phyloP scores from a whole-genome alignment of 495 filamentous ascomycete species.

The Lasiosphaeriaceae sp. region DNA sequence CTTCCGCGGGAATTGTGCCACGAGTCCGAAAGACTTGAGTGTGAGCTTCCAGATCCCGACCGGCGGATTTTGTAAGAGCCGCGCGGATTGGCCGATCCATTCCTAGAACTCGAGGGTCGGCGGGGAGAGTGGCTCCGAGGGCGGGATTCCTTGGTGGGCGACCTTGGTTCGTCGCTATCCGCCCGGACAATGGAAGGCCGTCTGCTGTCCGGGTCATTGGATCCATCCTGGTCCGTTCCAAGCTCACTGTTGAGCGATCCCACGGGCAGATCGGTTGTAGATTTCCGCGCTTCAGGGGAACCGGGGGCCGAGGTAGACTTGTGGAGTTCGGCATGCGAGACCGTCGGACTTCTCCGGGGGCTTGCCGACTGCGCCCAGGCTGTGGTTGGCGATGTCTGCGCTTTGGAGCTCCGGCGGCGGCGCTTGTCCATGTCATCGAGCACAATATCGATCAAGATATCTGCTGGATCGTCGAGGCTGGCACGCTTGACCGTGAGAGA shows the following conservation, averaged over 20 bases:
- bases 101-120: slow-evolving; percentile 68
- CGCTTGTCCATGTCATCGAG: slow-evolving; percentile 93
- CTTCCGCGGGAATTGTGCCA: slow-evolving; percentile 61
- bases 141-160: slow-evolving; percentile 40
- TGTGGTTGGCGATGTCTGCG: slow-evolving; percentile 69
- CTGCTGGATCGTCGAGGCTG: slow-evolving; percentile 81
- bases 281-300: slow-evolving; percentile 56
- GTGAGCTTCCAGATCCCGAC: slow-evolving; percentile 87
- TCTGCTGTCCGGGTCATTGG: slow-evolving; percentile 27
- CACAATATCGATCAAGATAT: slow-evolving; percentile 87
- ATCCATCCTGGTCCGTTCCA: slow-evolving; percentile 32
- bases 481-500: slow-evolving; percentile 87
- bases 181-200: slow-evolving; percentile 37
- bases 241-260: slow-evolving; percentile 44
- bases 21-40: slow-evolving; percentile 74
- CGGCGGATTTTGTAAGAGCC: slow-evolving; percentile 69
- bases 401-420: slow-evolving; percentile 79
- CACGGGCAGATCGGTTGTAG: slow-evolving; percentile 40
- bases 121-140: slow-evolving; percentile 76
- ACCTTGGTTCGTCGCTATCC: slow-evolving; percentile 38
- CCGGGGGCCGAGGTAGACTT: slow-evolving; percentile 58
- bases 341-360: slow-evolving; percentile 51
- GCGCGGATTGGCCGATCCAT: slow-evolving; percentile 58
- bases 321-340: slow-evolving; percentile 54
- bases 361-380: slow-evolving; percentile 60